Evolutionary conservation across 768 basidiomycete genomes (phyloP).

Genomic region (Mycena latifolia): DNA sequence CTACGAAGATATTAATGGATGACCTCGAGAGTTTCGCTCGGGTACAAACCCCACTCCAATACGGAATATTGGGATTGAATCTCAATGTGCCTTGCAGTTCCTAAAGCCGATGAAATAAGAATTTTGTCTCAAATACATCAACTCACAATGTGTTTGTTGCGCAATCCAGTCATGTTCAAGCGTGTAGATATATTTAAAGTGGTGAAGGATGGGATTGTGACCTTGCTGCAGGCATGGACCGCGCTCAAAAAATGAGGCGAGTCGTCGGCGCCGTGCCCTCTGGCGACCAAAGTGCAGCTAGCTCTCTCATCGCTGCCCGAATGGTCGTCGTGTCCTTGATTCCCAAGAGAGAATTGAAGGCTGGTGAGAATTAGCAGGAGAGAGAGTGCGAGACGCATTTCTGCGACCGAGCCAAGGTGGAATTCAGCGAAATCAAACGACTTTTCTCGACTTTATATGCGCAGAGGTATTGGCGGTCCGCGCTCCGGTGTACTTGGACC

Average conservation of each 20-base stretch:
- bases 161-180: slow-evolving; percentile 65
- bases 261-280: slow-evolving; percentile 43
- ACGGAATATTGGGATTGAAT: slow-evolving; percentile 63
- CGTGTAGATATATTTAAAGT: slow-evolving; percentile 64
- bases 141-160: slow-evolving; percentile 62
- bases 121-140: background rate
- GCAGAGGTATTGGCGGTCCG: background rate
- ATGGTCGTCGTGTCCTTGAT: background rate
- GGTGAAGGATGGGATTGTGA: slow-evolving; percentile 57
- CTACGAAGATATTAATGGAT: slow-evolving; percentile 36
- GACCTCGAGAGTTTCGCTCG: background rate
- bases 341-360: background rate
- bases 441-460: no score
- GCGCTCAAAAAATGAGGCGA: slow-evolving; percentile 60
- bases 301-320: background rate
- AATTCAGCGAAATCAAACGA: background rate
- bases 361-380: background rate
- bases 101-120: slow-evolving; percentile 38
- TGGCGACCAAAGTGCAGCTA: slow-evolving; percentile 5
- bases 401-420: background rate
- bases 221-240: slow-evolving; percentile 52
- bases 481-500: background rate
- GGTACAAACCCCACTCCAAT: slow-evolving; percentile 60
- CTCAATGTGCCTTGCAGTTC: background rate
- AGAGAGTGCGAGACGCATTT: background rate